These are phyloP conservation scores for Globisporangium irregulare DNA, from an alignment of 352 stramenopile species.

Conservation along the genomic window DNA sequence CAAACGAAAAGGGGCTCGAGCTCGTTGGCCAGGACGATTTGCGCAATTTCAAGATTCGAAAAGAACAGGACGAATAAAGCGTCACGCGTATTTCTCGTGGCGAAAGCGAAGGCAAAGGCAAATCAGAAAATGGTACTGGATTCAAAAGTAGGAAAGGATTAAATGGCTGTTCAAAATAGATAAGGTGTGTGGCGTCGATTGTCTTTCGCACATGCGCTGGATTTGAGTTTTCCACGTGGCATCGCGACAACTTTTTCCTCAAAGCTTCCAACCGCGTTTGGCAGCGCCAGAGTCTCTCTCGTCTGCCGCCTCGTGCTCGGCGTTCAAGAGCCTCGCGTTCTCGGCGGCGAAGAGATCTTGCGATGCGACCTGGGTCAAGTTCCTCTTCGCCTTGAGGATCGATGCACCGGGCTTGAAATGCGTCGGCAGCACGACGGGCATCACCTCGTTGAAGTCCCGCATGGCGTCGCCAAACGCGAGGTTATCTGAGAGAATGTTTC, in stretches of 20 bases:
- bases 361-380: conserved; percentile 19
- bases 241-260: conserved; percentile 9
- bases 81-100: background rate
- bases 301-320: conserved; percentile 25
- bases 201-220: background rate
- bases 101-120: background rate
- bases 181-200: conserved; percentile 7
- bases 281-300: conserved; percentile 16
- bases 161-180: conserved; percentile 22
- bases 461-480: conserved; percentile 93
- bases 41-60: conserved; percentile 71
- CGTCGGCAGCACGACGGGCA: conserved; percentile 82
- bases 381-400: conserved; percentile 61
- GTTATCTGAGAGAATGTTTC: conserved; percentile 88
- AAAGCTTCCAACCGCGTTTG: conserved; percentile 68
- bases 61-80: conserved; percentile 26
- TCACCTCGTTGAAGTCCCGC: conserved; percentile 91
- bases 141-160: conserved; percentile 10
- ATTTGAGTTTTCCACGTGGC: background rate
- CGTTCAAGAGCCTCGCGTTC: conserved; percentile 44
- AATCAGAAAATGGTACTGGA: conserved; percentile 6
- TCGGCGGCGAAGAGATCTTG: conserved; percentile 50
- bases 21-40: conserved; percentile 78
- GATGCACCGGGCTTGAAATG: conserved; percentile 72
- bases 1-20: conserved; percentile 97